A percentile compares a stretch with the other conserved stretches of the same genome.
Evolutionary conservation across 371 early-diverging fungal species (phyloP).

Genomic region (Mortierella sp.): DNA sequence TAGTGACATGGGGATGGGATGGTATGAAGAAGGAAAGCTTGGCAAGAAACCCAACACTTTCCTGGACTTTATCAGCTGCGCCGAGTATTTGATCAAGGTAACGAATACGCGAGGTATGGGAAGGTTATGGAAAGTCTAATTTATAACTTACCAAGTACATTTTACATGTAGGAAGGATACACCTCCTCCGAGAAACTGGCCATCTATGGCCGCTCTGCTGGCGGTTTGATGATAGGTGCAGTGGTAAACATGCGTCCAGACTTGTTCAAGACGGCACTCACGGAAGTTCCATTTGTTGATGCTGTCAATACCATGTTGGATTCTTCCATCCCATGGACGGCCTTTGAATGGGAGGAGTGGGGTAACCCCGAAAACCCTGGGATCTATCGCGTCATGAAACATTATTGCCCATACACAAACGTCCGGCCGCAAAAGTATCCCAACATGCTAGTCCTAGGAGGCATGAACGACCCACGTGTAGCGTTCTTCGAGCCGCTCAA

Average conservation of each 20-base stretch:
- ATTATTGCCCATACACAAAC: conserved; percentile 63
- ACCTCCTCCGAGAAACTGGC: conserved; percentile 63
- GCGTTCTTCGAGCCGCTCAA: conserved; percentile 70
- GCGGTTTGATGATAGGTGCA: conserved; percentile 71
- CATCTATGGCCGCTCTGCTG: conserved; percentile 73
- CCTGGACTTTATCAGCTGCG: conserved; percentile 65
- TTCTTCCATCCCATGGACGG: conserved; percentile 66
- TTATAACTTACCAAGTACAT: neutral
- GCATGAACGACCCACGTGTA: conserved; percentile 78
- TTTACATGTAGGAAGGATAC: conserved; percentile 60
- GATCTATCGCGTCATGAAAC: conserved; percentile 61
- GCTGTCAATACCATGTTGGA: conserved; percentile 69
- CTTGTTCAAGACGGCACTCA: conserved; percentile 66
- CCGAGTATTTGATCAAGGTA: conserved; percentile 64
- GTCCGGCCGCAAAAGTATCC: conserved; percentile 59
- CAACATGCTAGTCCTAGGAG: conserved; percentile 69
- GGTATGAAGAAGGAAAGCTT: conserved; percentile 74
- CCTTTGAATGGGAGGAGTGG: conserved; percentile 69
- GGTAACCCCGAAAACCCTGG: conserved; percentile 61
- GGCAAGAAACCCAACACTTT: conserved; percentile 73
- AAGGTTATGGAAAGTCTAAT: neutral
- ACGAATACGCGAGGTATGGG: neutral
- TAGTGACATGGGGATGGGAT: conserved; percentile 69
- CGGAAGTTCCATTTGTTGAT: conserved; percentile 69
- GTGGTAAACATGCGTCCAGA: conserved; percentile 70